A percentile compares a stretch with the other conserved stretches of the same genome.
phyloP scores from a whole-genome alignment of 2,329 filamentous ascomycete genomes.

The Penicillium aurantiogriseum region DNA sequence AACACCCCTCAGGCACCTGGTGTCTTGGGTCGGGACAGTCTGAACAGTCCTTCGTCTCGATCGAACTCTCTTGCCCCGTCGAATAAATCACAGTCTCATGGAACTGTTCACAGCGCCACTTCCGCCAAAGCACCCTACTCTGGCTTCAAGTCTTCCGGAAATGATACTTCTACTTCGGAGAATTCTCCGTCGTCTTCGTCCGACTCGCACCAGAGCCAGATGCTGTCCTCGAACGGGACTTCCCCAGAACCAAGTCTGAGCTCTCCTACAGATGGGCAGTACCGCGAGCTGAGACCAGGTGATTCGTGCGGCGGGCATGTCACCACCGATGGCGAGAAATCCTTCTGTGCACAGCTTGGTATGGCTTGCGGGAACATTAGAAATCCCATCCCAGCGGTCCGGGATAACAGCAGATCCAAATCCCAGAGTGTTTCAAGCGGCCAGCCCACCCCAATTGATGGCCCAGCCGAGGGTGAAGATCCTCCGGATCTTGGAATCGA shows the following conservation, averaged over 20 bases:
- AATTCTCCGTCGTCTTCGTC: slow-evolving; percentile 50
- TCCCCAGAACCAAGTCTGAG: slow-evolving; percentile 48
- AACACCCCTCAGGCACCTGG: slow-evolving; percentile 29
- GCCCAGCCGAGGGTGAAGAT: slow-evolving; percentile 10
- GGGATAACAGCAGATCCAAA: slow-evolving; percentile 26
- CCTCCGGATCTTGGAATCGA: slow-evolving; percentile 45
- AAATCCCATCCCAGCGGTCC: slow-evolving; percentile 44
- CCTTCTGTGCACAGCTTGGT: slow-evolving; percentile 46
- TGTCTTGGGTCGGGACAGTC: slow-evolving; percentile 29
- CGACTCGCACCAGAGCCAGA: slow-evolving; percentile 46
- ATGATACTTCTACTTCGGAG: slow-evolving; percentile 41
- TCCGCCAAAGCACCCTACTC: slow-evolving; percentile 22
- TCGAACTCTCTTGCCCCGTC: slow-evolving; percentile 14
- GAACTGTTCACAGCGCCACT: slow-evolving; percentile 11
- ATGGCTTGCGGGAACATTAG: slow-evolving; percentile 48
- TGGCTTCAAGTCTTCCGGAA: slow-evolving; percentile 19
- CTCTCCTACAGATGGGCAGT: slow-evolving; percentile 42
- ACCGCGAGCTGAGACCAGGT: slow-evolving; percentile 31
- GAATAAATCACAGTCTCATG: slow-evolving; percentile 11
- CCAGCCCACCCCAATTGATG: slow-evolving; percentile 14
- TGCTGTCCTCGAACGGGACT: slow-evolving; percentile 50
- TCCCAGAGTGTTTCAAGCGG: slow-evolving; percentile 33
- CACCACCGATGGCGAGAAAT: slow-evolving; percentile 44
- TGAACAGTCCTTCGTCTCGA: slow-evolving; percentile 14
- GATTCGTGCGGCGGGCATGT: slow-evolving; percentile 30